A percentile compares a stretch with the other conserved stretches of the same genome.
Conservation (phyloP, 208 protist genomes). For the Acanthamoeba healyi region DNA sequence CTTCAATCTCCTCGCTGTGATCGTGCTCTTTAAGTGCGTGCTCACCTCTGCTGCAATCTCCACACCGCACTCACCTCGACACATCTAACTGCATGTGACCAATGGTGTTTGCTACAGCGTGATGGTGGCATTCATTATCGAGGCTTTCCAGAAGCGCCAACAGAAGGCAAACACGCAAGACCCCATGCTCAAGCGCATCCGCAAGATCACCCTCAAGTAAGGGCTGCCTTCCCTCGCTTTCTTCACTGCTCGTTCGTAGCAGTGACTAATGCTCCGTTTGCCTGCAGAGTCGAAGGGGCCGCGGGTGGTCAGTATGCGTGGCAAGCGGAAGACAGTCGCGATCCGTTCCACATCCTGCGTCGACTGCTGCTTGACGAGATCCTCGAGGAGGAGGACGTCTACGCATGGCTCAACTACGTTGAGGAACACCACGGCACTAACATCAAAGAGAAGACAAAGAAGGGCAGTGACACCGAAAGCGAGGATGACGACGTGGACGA, state of each 20-base stretch:
- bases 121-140: constrained; percentile 68
- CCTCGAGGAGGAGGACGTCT: background rate
- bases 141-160: constrained; percentile 16
- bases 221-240: background rate
- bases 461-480: constrained; percentile 1
- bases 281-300: background rate
- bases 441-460: background rate
- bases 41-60: background rate
- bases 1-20: background rate
- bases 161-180: background rate
- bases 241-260: too few relatives aligned
- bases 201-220: background rate
- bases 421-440: background rate
- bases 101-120: background rate
- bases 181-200: background rate
- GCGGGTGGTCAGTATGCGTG: background rate
- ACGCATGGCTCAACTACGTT: constrained; percentile 55
- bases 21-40: constrained; percentile 9
- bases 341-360: constrained; percentile 43
- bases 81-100: too few relatives aligned
- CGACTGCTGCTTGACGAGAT: constrained; percentile 45
- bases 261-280: too few relatives aligned
- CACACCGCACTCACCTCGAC: too few relatives aligned
- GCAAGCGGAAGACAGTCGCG: background rate
- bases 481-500: background rate